Conservation (phyloP, 2,329 filamentous ascomycete genomes). For the Dactylellina parvicollis region DNA sequence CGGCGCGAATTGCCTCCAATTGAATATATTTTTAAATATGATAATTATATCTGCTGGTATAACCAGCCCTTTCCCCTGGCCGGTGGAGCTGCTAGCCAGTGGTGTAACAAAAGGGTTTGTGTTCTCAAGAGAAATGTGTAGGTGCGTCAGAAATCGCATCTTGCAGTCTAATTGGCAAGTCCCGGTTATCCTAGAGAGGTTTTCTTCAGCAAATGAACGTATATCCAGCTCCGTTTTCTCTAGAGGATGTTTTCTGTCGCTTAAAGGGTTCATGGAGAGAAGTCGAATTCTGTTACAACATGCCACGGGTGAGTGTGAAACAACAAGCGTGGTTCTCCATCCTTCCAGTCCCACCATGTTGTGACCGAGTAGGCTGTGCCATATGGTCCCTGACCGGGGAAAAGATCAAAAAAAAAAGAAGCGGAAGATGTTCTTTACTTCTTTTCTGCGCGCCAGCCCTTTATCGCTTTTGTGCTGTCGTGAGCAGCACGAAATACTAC, state of each 20-base stretch:
- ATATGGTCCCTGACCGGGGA: background rate
- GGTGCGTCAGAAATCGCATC: slow-evolving; percentile 2
- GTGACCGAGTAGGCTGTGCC: slow-evolving; percentile 10
- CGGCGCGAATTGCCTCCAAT: slow-evolving; percentile 21
- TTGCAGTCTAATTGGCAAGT: slow-evolving; percentile 3
- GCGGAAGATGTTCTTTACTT: slow-evolving; percentile 19
- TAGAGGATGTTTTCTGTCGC: slow-evolving; percentile 2
- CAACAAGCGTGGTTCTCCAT: slow-evolving; percentile 35
- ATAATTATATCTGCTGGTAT: too few relatives aligned
- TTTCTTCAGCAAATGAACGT: too few relatives aligned
- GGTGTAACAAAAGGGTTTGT: too few relatives aligned
- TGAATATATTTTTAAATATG: background rate
- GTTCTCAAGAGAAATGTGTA: background rate
- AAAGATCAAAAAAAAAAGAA: background rate
- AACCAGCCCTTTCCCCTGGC: too few relatives aligned
- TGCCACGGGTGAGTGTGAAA: slow-evolving; percentile 32
- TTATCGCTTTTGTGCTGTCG: slow-evolving; percentile 75
- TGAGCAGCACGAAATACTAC: slow-evolving; percentile 77
- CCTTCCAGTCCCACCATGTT: slow-evolving; percentile 3
- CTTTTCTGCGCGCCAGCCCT: slow-evolving; percentile 71
- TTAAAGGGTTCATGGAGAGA: background rate
- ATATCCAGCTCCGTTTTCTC: too few relatives aligned
- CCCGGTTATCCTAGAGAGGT: too few relatives aligned
- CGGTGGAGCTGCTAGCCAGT: too few relatives aligned
- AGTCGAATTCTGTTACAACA: slow-evolving; percentile 14